Evolutionary conservation across 192 early-diverging fungal genomes (phyloP), one percentile per base, ranked within the genome.

Genomic region (Coemansia sp.): DNA sequence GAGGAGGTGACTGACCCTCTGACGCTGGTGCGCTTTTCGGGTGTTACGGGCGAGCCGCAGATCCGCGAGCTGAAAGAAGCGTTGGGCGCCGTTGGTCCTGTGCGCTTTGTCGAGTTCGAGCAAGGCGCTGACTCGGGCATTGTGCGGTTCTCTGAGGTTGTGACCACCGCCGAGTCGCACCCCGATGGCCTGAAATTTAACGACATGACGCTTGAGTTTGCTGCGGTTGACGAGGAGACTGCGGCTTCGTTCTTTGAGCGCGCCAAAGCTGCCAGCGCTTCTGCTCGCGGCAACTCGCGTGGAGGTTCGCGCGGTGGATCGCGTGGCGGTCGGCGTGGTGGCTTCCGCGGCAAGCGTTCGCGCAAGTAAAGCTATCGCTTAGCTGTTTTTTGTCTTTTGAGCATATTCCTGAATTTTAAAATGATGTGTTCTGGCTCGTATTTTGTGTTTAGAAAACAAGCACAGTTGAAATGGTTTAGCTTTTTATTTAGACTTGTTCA

Each of bases 41-140:
- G 77, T n/a, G 68, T 64, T 5, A 51, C 31, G 14, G 71, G 65
- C 48, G 72, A 71, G 14, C 25, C 66, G 12, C 31, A 37, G 37
- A 23, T 70, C 34, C 21, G 38, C 19, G 55, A 66, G 51, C 65
- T 81, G 8, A 71, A 71, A 58, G 68, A 72, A 64, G 66, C 63
- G 3, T 47, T 81, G 12, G 49, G n/a, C 8, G 55, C 10, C 2
- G 61, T 59, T 31, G 69, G 69, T 5, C 28, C 47, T 3, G 72
- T 81, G 36, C 52, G 53, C 51, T 81, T 57, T 50, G 66, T 81
- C 31, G 78, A 81, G 44, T 66, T 56, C 19, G 53, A 25, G 48
- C 17, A 8, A 17, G 73, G 66, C 31, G 56, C 52, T 10, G 49
- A 31, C 22, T 66, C 69, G 38, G 78, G 72, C 19, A 81, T 81